Evolutionary conservation across 306 rosid species (phyloP).

Genomic region (Leucaena leucocephala): DNA sequence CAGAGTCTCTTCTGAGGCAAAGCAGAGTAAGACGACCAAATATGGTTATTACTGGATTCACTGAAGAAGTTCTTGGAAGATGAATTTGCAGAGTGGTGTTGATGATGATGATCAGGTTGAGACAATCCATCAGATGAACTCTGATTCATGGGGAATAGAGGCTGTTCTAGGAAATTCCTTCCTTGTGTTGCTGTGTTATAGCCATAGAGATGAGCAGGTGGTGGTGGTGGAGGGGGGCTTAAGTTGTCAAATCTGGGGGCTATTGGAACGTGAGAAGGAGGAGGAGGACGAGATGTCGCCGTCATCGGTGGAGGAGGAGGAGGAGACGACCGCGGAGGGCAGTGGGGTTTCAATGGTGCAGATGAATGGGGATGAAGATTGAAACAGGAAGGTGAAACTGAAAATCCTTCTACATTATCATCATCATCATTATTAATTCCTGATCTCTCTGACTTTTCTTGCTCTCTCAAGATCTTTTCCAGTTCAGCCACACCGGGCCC

Average conservation of each 20-base stretch:
- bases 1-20: slow-evolving; percentile 32
- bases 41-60: slow-evolving; percentile 26
- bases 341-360: slow-evolving; percentile 32
- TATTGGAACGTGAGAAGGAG: slow-evolving; percentile 6
- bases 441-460: slow-evolving; percentile 30
- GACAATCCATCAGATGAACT: slow-evolving; percentile 37
- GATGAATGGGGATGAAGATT: slow-evolving; percentile 24
- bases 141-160: slow-evolving; percentile 28
- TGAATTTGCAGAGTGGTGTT: slow-evolving; percentile 4
- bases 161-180: slow-evolving; percentile 35
- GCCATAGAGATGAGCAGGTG: slow-evolving; percentile 17
- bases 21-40: slow-evolving; percentile 41
- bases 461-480: slow-evolving; percentile 68
- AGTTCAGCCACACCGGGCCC: slow-evolving; percentile 87
- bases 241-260: slow-evolving; percentile 40
- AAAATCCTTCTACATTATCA: slow-evolving; percentile 34
- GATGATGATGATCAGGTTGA: slow-evolving; percentile 22
- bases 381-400: slow-evolving; percentile 24
- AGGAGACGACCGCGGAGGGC: too few species aligned
- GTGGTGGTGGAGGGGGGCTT: slow-evolving; percentile 19
- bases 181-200: not conserved
- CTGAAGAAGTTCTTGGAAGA: slow-evolving; percentile 30
- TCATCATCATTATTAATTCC: not conserved
- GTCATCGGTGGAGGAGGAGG: not conserved
- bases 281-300: not conserved